Evolutionary conservation across 106 monocot genomes (phyloP).

Genomic region (Platanthera guangdongensis): DNA sequence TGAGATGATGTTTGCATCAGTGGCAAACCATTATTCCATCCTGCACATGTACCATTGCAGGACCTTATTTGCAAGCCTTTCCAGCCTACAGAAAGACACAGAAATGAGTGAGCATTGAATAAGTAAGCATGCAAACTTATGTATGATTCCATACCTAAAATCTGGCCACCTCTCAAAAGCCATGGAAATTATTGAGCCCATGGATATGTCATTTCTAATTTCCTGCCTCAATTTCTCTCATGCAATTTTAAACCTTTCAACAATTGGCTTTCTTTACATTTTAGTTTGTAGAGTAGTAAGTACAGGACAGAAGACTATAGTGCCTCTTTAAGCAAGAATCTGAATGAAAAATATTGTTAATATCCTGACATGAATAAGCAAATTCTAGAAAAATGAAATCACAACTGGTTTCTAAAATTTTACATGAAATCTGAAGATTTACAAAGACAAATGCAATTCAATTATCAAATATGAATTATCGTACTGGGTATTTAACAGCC

Average conservation of each 20-base stretch:
- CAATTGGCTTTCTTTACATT: neutral
- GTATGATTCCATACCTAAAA: too few relatives aligned
- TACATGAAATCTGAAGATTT: too few relatives aligned
- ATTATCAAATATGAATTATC: too few relatives aligned
- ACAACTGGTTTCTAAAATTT: neutral
- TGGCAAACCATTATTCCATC: constrained; percentile 99
- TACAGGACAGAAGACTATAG: neutral
- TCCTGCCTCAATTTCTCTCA: constrained; percentile 67
- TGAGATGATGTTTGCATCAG: constrained; percentile 82
- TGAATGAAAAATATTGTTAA: constrained; percentile 4
- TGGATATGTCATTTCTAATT: constrained; percentile 57
- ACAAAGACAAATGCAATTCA: too few relatives aligned
- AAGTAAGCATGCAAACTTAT: neutral
- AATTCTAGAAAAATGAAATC: neutral
- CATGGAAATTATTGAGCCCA: constrained; percentile 50
- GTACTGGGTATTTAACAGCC: too few relatives aligned
- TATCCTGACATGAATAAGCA: neutral
- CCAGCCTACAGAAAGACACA: constrained; percentile 36
- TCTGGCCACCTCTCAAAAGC: too few relatives aligned
- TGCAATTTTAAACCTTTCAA: constrained; percentile 25
- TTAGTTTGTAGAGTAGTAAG: neutral
- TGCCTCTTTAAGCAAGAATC: constrained; percentile 40
- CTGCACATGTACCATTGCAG: constrained; percentile 96
- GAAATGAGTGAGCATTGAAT: constrained; percentile 6
- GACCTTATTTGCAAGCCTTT: constrained; percentile 71